Base-by-base conservation (phyloP, 352 stramenopile species). In the Pythium utonaiense region DNA sequence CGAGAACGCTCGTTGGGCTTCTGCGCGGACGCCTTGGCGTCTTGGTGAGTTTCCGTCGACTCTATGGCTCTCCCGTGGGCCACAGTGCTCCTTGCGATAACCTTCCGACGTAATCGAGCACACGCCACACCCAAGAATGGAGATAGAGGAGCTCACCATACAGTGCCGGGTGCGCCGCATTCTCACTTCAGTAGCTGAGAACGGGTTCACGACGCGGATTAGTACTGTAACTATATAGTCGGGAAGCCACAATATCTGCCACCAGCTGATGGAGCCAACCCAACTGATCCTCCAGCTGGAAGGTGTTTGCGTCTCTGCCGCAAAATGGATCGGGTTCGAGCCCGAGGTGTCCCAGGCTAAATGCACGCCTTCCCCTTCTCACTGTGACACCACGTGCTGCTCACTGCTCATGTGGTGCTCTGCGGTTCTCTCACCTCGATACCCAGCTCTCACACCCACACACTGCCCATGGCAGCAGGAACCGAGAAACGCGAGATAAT, bases 231-330 rank as follows among this genome's bases (percentile, higher is more conserved):
- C 28, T 25, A 28, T 25, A 47, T 47, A 12, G n/a, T 47, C n/a
- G 40, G 12, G 19, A n/a, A 47, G 40, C 40, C 40, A 47, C n/a
- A 27, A 10, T 47, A 47, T 27, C 40, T 47, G 40, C 40, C 40
- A 27, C 40, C 40, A 47, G 40, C 12, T 47, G 40, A 47, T 14
- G 40, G n/a, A 4, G 40, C 40, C n/a, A 47, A 47, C 40, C 40
- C 40, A 47, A 47, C 40, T 47, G 40, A 47, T 47, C 40, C 40
- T 27, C 40, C 40, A 47, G 40, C n/a, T 47, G 40, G 40, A 47
- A 47, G 40, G 40, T 47, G 40, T 21, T 27, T 47, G 40, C 40
- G 40, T 47, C 40, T 47, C 40, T 47, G 40, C 40, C 40, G 40
- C 40, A 4, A 21, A 27, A 6, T 21, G 17, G 38, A 21, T 44